These are phyloP conservation scores for Schwanniomyces etchellsii DNA, from an alignment of 1,139 yeast species.

Conservation along the genomic window DNA sequence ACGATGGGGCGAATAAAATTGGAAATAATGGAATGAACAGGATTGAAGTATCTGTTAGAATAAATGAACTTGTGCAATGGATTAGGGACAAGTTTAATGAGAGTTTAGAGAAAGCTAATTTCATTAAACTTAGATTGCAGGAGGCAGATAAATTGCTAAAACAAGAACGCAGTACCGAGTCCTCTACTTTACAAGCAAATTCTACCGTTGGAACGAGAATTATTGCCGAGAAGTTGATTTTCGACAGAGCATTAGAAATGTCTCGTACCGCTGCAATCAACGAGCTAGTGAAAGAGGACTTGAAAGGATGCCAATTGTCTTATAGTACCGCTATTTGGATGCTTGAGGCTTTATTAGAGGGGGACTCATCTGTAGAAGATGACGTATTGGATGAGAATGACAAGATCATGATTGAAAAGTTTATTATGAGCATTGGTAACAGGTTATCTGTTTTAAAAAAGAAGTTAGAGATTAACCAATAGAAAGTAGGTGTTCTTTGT, in stretches of 20 bases:
- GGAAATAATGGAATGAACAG: conserved; percentile 2
- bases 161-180: conserved; percentile 3
- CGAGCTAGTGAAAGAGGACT: conserved; percentile 73
- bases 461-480: conserved; percentile 22
- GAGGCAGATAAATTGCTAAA: conserved; percentile 38
- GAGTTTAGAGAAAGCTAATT: conserved; percentile 82
- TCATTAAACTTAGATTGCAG: conserved; percentile 50
- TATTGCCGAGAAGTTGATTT: conserved; percentile 78
- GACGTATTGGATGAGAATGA: conserved; percentile 64
- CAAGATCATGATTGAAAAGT: conserved; percentile 66
- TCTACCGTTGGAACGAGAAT: conserved; percentile 18
- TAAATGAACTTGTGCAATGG: conserved; percentile 90
- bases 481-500: too few species aligned
- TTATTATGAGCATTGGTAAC: conserved; percentile 67
- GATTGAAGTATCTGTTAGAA: conserved; percentile 29
- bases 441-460: conserved; percentile 56
- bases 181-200: conserved; percentile 4
- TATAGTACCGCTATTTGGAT: conserved; percentile 94
- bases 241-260: conserved; percentile 90
- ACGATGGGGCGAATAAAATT: conserved; percentile 3
- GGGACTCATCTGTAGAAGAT: conserved; percentile 29
- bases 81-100: conserved; percentile 85
- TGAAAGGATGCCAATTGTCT: conserved; percentile 76
- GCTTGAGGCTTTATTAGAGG: conserved; percentile 79
- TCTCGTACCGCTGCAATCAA: conserved; percentile 86